Conservation (phyloP, 148 eudicot species). For the Agrostemma githago region DNA sequence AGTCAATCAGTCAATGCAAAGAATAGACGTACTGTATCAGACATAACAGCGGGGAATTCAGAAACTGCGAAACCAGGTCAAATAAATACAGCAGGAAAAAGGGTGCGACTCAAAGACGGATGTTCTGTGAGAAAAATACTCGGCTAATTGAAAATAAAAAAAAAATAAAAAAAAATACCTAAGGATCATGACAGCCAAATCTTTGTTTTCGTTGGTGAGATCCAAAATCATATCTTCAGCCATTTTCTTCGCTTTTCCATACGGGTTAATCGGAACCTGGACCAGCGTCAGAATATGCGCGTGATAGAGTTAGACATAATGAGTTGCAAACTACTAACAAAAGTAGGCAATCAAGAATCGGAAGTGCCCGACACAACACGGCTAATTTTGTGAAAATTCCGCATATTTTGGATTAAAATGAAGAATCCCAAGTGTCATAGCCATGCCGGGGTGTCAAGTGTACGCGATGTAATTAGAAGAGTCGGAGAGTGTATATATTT, state of each 20-base stretch:
- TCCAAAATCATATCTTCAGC: conserved; percentile 94
- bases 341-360: background rate
- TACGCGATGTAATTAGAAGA: too few species aligned
- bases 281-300: conserved; percentile 23
- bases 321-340: background rate
- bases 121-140: background rate
- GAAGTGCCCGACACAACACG: too few species aligned
- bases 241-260: conserved; percentile 99
- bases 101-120: background rate
- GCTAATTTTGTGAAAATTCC: too few species aligned
- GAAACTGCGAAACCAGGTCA: background rate
- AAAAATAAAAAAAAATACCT: conserved; percentile 45
- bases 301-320: background rate
- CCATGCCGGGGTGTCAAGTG: too few species aligned
- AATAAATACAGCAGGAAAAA: background rate
- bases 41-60: background rate
- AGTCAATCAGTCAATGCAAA: background rate
- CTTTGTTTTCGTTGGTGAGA: conserved; percentile 54
- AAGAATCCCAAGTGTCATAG: too few species aligned
- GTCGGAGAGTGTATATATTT: too few species aligned
- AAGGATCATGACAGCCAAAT: conserved; percentile 89
- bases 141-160: background rate
- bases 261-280: conserved; percentile 91
- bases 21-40: background rate
- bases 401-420: too few species aligned